These are phyloP conservation scores for Hirsutella minnesotensis DNA, from an alignment of 2,329 filamentous ascomycete genomes.

Conservation along the genomic window DNA sequence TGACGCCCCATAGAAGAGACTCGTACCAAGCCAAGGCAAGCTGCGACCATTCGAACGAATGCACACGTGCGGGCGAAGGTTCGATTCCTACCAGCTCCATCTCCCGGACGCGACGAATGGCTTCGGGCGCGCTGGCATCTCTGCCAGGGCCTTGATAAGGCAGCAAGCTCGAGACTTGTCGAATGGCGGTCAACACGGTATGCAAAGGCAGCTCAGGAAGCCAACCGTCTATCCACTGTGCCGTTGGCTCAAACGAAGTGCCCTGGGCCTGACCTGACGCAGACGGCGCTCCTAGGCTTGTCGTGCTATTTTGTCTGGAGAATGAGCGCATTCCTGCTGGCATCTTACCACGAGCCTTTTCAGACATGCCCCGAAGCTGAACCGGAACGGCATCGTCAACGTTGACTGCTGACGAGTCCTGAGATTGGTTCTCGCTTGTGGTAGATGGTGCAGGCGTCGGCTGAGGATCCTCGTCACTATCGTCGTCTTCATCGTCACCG, in stretches of 20 bases:
- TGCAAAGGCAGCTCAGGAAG: constrained; percentile 84
- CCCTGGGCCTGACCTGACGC: constrained; percentile 42
- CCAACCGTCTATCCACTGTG: constrained; percentile 87
- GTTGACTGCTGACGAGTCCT: constrained; percentile 55
- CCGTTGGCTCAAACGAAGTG: constrained; percentile 63
- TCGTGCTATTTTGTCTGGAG: constrained; percentile 81
- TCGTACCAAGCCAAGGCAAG: constrained; percentile 92
- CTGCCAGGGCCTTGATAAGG: constrained; percentile 33
- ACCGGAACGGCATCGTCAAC: constrained; percentile 69
- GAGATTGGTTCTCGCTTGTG: constrained; percentile 49
- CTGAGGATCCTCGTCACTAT: constrained; percentile 37
- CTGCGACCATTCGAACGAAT: constrained; percentile 90
- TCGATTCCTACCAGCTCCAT: constrained; percentile 63
- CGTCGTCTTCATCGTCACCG: constrained; percentile 63
- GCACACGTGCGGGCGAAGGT: constrained; percentile 60
- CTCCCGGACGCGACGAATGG: constrained; percentile 42
- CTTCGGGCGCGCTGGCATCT: constrained; percentile 31
- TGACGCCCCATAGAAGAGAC: constrained; percentile 83
- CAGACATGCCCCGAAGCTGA: constrained; percentile 85
- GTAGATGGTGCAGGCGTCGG: constrained; percentile 52
- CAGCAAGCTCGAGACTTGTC: constrained; percentile 48
- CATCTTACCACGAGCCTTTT: constrained; percentile 94
- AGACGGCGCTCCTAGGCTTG: constrained; percentile 60
- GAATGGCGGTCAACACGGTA: constrained; percentile 68
- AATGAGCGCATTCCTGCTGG: constrained; percentile 73